These are phyloP conservation scores for Microstroma glucosiphilum DNA, from an alignment of 1,284 basidiomycete species.

Conservation along the genomic window DNA sequence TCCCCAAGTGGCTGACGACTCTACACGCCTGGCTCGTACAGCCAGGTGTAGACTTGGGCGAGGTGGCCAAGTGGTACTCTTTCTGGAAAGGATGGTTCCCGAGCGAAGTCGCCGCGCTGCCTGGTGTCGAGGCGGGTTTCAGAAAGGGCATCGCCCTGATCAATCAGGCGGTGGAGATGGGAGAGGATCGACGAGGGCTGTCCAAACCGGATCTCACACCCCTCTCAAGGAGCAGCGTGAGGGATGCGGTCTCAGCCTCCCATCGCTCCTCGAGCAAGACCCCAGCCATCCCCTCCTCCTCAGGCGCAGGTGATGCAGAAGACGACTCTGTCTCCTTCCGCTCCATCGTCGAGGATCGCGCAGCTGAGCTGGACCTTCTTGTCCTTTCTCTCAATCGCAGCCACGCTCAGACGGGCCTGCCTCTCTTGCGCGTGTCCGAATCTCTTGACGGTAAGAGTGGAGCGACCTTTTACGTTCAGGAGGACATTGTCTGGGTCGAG, in stretches of 20 bases:
- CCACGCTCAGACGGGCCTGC: constrained; percentile 75
- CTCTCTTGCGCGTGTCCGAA: neutral
- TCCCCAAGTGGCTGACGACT: constrained; percentile 91
- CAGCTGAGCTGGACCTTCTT: constrained; percentile 73
- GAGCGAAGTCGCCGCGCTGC: constrained; percentile 43
- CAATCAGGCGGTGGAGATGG: constrained; percentile 77
- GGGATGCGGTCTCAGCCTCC: neutral
- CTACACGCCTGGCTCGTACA: constrained; percentile 84
- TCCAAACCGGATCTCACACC: constrained; percentile 59
- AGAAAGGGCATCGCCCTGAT: constrained; percentile 79
- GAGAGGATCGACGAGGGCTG: constrained; percentile 53
- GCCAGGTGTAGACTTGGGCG: constrained; percentile 72
- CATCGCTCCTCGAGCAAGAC: neutral
- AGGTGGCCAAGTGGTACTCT: constrained; percentile 79
- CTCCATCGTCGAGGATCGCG: constrained; percentile 78
- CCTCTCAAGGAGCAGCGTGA: constrained; percentile 14
- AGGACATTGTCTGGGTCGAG: neutral
- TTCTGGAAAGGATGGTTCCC: constrained; percentile 67
- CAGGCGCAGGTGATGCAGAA: constrained; percentile 12
- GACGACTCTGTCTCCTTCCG: constrained; percentile 64
- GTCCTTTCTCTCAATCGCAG: constrained; percentile 77
- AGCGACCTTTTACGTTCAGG: neutral
- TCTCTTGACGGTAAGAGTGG: neutral
- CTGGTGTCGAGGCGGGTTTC: constrained; percentile 70
- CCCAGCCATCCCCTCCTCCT: neutral